Conservation (phyloP, 1,139 yeast species). For the Taphrina populina region DNA sequence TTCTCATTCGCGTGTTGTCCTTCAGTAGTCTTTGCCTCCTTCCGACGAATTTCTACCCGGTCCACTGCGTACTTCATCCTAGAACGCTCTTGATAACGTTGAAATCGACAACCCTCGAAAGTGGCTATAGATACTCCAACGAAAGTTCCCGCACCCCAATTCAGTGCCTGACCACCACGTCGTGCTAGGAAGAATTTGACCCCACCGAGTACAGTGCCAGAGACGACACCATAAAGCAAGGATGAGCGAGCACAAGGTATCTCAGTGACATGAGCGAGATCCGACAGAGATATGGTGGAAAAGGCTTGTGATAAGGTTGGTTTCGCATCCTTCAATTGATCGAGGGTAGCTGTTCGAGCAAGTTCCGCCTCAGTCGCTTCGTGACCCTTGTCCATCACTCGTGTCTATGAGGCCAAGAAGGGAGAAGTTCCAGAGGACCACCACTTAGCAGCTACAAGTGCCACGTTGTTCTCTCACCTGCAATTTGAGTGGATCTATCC, state of each 20-base stretch:
- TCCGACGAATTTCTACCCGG: constrained; percentile 28
- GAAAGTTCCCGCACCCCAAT: constrained; percentile 31
- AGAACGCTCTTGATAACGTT: constrained; percentile 26
- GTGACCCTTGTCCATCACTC: constrained; percentile 33
- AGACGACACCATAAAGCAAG: constrained; percentile 23
- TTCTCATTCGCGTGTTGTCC: background rate
- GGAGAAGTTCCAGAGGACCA: too few species aligned
- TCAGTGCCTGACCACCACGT: constrained; percentile 25
- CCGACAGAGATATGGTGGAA: constrained; percentile 15
- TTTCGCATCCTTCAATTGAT: constrained; percentile 11
- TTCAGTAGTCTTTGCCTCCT: background rate
- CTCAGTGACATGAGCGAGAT: constrained; percentile 23
- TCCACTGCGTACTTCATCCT: constrained; percentile 33
- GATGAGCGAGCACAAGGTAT: constrained; percentile 28
- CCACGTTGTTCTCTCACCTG: too few species aligned
- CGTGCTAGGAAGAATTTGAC: constrained; percentile 19
- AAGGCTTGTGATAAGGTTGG: constrained; percentile 25
- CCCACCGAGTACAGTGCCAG: constrained; percentile 10
- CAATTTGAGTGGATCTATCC: too few species aligned
- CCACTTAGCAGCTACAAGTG: too few species aligned
- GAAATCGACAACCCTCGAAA: constrained; percentile 29
- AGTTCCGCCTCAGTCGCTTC: constrained; percentile 30
- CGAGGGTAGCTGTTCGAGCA: constrained; percentile 19
- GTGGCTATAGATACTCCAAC: constrained; percentile 23
- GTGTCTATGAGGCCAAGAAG: too few species aligned